phyloP scores from a whole-genome alignment of 371 early-diverging fungal species.

The Synchytrium microbalum region DNA sequence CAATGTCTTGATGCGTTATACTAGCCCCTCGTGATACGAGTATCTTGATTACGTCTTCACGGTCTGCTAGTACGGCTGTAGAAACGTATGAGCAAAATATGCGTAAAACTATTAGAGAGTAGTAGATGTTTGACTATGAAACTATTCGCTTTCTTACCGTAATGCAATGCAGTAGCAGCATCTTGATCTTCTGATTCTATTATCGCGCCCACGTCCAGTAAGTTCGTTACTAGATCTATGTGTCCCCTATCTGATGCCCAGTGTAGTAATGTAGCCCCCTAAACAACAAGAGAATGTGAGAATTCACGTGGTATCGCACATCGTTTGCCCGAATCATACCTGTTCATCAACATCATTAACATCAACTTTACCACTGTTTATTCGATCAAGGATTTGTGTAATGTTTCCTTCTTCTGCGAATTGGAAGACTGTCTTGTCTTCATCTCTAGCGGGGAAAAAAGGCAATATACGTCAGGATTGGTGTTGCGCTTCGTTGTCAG shows the following conservation, averaged over 20 bases:
- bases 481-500: not conserved
- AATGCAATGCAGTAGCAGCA: constrained; percentile 29
- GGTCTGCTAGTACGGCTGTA: not conserved
- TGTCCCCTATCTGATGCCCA: constrained; percentile 27
- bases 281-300: not conserved
- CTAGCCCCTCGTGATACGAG: not conserved
- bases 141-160: constrained; percentile 21
- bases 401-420: constrained; percentile 18
- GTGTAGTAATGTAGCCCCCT: constrained; percentile 18
- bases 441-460: constrained; percentile 8
- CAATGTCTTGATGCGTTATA: not conserved
- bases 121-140: no score
- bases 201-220: constrained; percentile 11
- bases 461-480: not conserved
- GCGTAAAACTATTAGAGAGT: no score
- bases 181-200: constrained; percentile 16
- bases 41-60: not conserved
- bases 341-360: constrained; percentile 2
- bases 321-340: not conserved
- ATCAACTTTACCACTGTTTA: not conserved
- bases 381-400: constrained; percentile 4
- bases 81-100: no score
- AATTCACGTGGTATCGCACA: constrained; percentile 2
- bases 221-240: constrained; percentile 10
- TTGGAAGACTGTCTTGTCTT: constrained; percentile 17